Base-by-base conservation (phyloP, 192 early-diverging fungal species). In the Coemansia sp. region DNA sequence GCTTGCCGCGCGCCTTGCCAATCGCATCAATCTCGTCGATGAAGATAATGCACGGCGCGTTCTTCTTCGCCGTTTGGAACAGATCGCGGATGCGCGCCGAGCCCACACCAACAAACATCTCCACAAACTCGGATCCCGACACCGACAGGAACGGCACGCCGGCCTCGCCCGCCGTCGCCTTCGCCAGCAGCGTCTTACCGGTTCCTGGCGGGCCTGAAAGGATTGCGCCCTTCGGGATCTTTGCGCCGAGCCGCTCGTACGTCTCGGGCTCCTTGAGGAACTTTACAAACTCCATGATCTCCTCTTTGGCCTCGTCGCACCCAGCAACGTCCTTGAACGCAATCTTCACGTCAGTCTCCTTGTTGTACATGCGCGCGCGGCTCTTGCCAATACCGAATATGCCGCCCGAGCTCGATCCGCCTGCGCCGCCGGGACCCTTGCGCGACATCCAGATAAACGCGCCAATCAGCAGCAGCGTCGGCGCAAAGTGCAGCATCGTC, bases 271-370 rank as follows among this genome's bases (percentile, higher is more conserved):
- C 88, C 75, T 98, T 98, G 55, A 98, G 77, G 81, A 98, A 98
- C 80, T 97, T 97, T 55, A 99, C 97, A 90, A 99, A 99, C 84
- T 99, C 97, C 97, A 99, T 99, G 50, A 99, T 99, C 80, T 99
- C 97, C 65, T 93, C 89, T 84, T 99, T 99, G 38, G 95, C 97
- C 68, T 99, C 97, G 82, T 99, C 95, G 76, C 93, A 93, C 8
- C 97, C 97, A 10, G 97, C 97, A 1, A 99, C 95, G 72, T 99
- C 95, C 85, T 96, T 97, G 77, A 99, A 99, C 64, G 96, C 95
- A 40, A 99, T 92, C 58, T 92, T 86, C 51, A 99, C 89, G 38
- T 95, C 92, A 1, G 89, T 92, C 70, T 99, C 95, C 67, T 95
- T 92, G 84, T 98, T 99, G 81, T 89, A 99, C 82, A 99, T 78